These are phyloP conservation scores for Phytophthora melonis DNA, from an alignment of 352 stramenopile species.

Conservation along the genomic window DNA sequence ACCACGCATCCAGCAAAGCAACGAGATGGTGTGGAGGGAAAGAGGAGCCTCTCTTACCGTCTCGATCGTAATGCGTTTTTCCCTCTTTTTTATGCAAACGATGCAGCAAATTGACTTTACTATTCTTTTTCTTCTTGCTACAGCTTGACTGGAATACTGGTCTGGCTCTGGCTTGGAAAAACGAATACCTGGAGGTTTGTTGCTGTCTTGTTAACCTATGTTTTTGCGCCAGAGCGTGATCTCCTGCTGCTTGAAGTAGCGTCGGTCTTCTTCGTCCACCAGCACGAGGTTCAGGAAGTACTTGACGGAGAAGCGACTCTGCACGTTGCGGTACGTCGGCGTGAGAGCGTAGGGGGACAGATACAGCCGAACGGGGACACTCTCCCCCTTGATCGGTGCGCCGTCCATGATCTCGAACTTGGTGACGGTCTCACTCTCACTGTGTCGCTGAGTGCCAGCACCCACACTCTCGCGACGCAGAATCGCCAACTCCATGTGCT, in stretches of 20 bases:
- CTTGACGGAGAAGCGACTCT: slow-evolving; percentile 94
- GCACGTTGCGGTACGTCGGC: slow-evolving; percentile 90
- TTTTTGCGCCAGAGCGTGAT: slow-evolving; percentile 95
- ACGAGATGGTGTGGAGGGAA: slow-evolving; percentile 4
- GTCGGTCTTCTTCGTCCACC: slow-evolving; percentile 98
- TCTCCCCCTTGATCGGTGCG: slow-evolving; percentile 96
- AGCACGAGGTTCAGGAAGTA: slow-evolving; percentile 99
- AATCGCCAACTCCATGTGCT: slow-evolving; percentile 99
- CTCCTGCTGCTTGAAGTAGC: slow-evolving; percentile 99
- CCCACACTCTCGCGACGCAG: slow-evolving; percentile 95
- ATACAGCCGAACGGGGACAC: slow-evolving; percentile 97
- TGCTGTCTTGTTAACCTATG: slow-evolving; percentile 38
- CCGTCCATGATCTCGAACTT: slow-evolving; percentile 99
- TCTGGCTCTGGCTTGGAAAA: neutral
- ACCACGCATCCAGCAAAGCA: neutral
- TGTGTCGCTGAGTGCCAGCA: slow-evolving; percentile 79
- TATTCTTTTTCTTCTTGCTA: slow-evolving; percentile 17
- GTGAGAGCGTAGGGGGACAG: slow-evolving; percentile 92
- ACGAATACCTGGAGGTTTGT: neutral
- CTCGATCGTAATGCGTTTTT: slow-evolving; percentile 18
- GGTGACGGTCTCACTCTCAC: slow-evolving; percentile 96
- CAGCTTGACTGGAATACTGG: slow-evolving; percentile 10
- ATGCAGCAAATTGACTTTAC: slow-evolving; percentile 17
- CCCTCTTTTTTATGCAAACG: slow-evolving; percentile 19
- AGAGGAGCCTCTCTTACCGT: neutral